These are phyloP conservation scores for Viridothelium virens DNA, from an alignment of 495 filamentous ascomycete genomes.

Conservation along the genomic window DNA sequence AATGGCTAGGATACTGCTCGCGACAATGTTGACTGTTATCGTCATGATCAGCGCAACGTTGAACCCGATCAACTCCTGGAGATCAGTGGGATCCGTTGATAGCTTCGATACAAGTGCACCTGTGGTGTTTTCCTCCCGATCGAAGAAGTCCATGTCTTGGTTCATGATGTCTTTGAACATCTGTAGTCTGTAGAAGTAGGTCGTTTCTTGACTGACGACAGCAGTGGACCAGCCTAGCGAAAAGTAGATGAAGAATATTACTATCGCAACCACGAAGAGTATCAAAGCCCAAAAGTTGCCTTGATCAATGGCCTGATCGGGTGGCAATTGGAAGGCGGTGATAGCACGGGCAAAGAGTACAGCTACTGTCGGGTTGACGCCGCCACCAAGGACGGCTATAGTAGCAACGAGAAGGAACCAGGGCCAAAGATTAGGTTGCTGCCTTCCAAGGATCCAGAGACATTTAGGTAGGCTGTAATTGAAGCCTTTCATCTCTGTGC, in stretches of 20 bases:
- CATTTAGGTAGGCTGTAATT: constrained; percentile 12
- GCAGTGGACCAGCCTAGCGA: constrained; percentile 44
- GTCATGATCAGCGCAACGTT: constrained; percentile 16
- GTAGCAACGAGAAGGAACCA: constrained; percentile 9
- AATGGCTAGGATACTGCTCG: constrained; percentile 15
- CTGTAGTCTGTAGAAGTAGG: constrained; percentile 46
- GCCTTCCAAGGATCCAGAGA: constrained; percentile 10
- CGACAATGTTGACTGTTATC: constrained; percentile 15
- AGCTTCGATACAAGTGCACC: constrained; percentile 15
- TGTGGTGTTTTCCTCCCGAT: constrained; percentile 16
- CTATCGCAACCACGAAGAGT: constrained; percentile 53
- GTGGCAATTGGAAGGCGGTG: constrained; percentile 7
- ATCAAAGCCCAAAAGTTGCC: constrained; percentile 57
- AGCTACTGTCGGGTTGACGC: constrained; percentile 8
- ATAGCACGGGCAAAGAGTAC: constrained; percentile 9
- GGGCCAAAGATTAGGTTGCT: constrained; percentile 11
- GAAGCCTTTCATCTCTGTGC: constrained; percentile 6
- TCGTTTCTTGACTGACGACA: constrained; percentile 29
- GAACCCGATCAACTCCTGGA: constrained; percentile 16
- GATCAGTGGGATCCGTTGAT: constrained; percentile 14
- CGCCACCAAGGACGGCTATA: constrained; percentile 21
- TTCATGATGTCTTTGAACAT: constrained; percentile 43
- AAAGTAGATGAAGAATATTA: constrained; percentile 45
- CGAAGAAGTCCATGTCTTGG: constrained; percentile 20
- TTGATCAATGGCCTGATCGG: constrained; percentile 6